Base-by-base conservation (phyloP, 371 early-diverging fungal genomes). In the Gilbertella persicaria region DNA sequence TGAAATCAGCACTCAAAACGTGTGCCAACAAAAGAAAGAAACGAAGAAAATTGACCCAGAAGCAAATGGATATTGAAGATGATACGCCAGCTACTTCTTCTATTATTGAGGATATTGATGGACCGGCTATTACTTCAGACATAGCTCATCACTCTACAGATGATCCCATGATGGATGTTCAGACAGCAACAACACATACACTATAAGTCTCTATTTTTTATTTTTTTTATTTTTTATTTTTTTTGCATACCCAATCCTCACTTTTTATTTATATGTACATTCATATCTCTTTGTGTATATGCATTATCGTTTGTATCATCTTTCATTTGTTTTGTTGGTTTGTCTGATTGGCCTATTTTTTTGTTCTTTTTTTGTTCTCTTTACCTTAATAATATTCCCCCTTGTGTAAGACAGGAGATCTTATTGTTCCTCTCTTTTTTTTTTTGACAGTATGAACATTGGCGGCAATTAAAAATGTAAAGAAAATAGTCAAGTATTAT, bases 1-100 rank as follows among this genome's bases (percentile, higher is more conserved):
- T 83, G 79, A 78, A 80, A 50, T 48, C 69, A 23, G 60, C 74
- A 1, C 46, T 78, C 14, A 71, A 73, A 38, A 64, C 58, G 10
- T 66, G 57, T 52, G 62, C 59, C 5, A 55, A 51, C 16, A 60
- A 68, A 35, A 28, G 60, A 23, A 60, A 58, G 39, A 58, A 62
- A 30, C 38, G 55, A 29, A 55, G 61, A 61, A 52, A 72, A 48
- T 30, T 76, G 54, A 42, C 61, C 48, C 37, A 61, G 29, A 50
- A 56, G 47, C 39, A 61, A 62, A 48, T 49, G 53, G 44, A 66
- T 55, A 55, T 66, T 51, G 51, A 57, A 58, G 53, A 60, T 40
- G 43, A 58, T 59, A 38, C 4, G 29, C 16, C 25, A 10, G 28
- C 16, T 19, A 13, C 10, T 3, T 10, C 33, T 33, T 12, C 33